Conservation (phyloP, 163 green algal genomes). For the Scenedesmus sp. region DNA sequence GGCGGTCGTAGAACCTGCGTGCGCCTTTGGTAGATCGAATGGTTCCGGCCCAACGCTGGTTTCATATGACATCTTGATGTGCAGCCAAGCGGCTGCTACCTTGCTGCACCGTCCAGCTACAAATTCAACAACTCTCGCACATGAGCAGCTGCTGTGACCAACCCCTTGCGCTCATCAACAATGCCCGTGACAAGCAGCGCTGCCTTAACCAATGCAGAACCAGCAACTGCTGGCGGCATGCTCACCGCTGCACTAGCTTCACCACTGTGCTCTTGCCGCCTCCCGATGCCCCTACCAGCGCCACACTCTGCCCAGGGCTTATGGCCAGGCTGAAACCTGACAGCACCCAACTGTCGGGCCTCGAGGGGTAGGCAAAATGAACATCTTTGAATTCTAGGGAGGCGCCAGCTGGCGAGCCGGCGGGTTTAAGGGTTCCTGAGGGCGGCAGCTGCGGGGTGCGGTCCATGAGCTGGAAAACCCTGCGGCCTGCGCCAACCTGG, state of each 20-base stretch:
- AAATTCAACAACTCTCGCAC: too few relatives aligned
- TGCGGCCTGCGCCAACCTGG: conserved; percentile 59
- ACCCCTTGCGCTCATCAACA: neutral
- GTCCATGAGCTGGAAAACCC: conserved; percentile 75
- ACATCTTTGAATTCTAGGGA: conserved; percentile 80
- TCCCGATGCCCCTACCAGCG: conserved; percentile 68
- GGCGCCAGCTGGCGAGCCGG: conserved; percentile 68
- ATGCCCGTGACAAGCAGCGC: neutral
- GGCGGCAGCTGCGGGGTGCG: conserved; percentile 50
- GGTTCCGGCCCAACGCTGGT: too few relatives aligned
- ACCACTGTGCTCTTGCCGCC: conserved; percentile 82
- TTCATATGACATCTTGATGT: too few relatives aligned
- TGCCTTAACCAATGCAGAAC: neutral
- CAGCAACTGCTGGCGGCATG: neutral
- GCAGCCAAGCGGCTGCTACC: too few relatives aligned
- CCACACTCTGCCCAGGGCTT: conserved; percentile 65
- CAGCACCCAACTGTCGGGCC: conserved; percentile 58
- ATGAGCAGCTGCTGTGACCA: too few relatives aligned
- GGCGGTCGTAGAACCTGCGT: too few relatives aligned
- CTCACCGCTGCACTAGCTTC: conserved; percentile 74
- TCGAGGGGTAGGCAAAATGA: conserved; percentile 86
- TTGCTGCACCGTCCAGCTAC: too few relatives aligned
- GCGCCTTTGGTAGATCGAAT: too few relatives aligned
- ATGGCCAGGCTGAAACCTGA: conserved; percentile 61
- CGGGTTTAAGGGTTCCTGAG: conserved; percentile 21